These are phyloP conservation scores for Trichoderma koningiopsis DNA, from an alignment of 2,329 filamentous ascomycete species.

Conservation along the genomic window DNA sequence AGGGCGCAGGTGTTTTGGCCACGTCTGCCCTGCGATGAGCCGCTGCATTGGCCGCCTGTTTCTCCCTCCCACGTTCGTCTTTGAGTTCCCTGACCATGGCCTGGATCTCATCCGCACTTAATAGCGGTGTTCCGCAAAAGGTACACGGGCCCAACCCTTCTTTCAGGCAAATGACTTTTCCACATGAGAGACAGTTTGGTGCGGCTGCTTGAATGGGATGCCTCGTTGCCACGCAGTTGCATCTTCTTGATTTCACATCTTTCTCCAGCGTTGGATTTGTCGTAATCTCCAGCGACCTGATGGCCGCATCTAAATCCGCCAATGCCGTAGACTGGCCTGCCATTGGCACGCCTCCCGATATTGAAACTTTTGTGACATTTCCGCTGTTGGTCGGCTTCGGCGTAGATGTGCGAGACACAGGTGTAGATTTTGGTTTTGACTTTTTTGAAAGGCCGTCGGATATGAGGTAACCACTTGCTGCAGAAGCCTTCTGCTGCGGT, in stretches of 20 bases:
- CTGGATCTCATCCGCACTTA: slow-evolving; percentile 74
- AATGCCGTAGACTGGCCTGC: slow-evolving; percentile 76
- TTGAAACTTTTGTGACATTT: slow-evolving; percentile 65
- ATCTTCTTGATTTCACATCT: slow-evolving; percentile 60
- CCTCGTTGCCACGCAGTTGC: slow-evolving; percentile 83
- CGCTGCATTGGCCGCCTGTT: slow-evolving; percentile 78
- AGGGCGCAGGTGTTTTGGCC: slow-evolving; percentile 61
- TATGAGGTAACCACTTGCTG: slow-evolving; percentile 78
- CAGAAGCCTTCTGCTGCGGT: slow-evolving; percentile 56
- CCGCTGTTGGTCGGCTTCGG: slow-evolving; percentile 52
- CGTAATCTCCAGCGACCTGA: slow-evolving; percentile 84
- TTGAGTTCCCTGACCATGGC: slow-evolving; percentile 82
- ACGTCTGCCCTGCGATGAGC: slow-evolving; percentile 68
- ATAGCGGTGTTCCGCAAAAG: slow-evolving; percentile 76
- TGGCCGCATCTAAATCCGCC: slow-evolving; percentile 74
- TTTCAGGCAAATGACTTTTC: slow-evolving; percentile 92
- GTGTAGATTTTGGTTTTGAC: slow-evolving; percentile 57
- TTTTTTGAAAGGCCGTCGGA: slow-evolving; percentile 65
- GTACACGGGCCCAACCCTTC: slow-evolving; percentile 94
- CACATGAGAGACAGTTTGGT: slow-evolving; percentile 89
- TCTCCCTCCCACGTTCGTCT: slow-evolving; percentile 83
- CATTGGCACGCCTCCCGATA: slow-evolving; percentile 79
- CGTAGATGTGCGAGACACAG: slow-evolving; percentile 55
- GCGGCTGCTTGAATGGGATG: slow-evolving; percentile 89
- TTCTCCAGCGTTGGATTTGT: slow-evolving; percentile 75